Conservation (phyloP, 2,329 filamentous ascomycete species). For the Curvularia eragrostidis region DNA sequence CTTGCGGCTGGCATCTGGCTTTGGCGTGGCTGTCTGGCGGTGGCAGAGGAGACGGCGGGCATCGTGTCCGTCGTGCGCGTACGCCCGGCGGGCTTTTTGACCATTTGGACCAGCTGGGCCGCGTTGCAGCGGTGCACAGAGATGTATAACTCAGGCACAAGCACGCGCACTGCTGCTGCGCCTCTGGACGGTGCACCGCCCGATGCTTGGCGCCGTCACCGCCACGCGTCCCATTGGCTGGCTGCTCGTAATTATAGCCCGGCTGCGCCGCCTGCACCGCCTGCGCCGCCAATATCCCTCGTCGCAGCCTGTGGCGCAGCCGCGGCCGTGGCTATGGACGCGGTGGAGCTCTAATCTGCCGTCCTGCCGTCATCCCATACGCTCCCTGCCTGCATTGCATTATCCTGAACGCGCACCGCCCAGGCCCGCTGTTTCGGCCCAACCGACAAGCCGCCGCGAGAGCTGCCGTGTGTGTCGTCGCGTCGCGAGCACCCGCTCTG, state of each 20-base stretch:
- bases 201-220: not conserved
- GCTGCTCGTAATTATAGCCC: not conserved
- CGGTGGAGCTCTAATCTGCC: conserved; percentile 15
- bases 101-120: too few relatives aligned
- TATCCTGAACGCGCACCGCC: conserved; percentile 1
- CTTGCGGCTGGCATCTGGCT: not conserved
- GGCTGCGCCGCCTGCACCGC: not conserved
- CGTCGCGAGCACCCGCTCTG: conserved; percentile 1
- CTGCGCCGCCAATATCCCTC: too few relatives aligned
- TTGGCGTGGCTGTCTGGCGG: not conserved
- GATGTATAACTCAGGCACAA: not conserved
- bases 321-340: not conserved
- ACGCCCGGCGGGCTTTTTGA: not conserved
- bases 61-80: not conserved
- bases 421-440: conserved; percentile 9
- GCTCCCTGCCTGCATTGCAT: conserved; percentile 2
- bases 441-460: conserved; percentile 3
- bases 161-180: not conserved
- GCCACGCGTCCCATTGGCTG: conserved; percentile 2
- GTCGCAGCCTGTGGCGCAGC: conserved; percentile 13
- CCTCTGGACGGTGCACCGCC: conserved; percentile 11
- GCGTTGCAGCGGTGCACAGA: not conserved
- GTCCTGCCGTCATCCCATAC: conserved; percentile 16
- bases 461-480: conserved; percentile 11
- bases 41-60: not conserved